Conservation (phyloP, 805 yeast species). For the Priceomyces castillae region DNA sequence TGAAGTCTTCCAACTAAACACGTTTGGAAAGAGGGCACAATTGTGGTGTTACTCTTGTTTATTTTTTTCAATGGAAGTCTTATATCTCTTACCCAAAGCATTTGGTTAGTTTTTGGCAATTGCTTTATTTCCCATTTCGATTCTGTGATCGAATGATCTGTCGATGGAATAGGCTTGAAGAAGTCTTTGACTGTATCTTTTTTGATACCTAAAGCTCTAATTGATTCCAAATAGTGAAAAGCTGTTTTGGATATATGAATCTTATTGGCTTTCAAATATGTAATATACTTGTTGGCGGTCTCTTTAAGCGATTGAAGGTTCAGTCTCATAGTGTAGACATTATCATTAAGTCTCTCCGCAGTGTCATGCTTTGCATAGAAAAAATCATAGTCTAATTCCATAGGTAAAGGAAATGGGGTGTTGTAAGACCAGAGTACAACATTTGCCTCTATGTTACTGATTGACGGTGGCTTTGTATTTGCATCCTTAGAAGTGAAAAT, state of each 20-base stretch:
- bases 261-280: conserved; percentile 34
- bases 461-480: conserved; percentile 29
- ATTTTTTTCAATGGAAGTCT: conserved; percentile 40
- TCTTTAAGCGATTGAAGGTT: conserved; percentile 37
- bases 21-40: conserved; percentile 61
- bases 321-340: conserved; percentile 29
- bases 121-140: conserved; percentile 29
- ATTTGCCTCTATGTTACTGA: conserved; percentile 32
- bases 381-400: conserved; percentile 39
- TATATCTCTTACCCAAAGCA: conserved; percentile 30
- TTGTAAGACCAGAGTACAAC: conserved; percentile 41
- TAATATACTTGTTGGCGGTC: conserved; percentile 29
- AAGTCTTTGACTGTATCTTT: conserved; percentile 40
- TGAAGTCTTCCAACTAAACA: conserved; percentile 62
- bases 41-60: conserved; percentile 45
- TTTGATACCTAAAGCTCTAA: conserved; percentile 36
- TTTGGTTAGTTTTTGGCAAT: conserved; percentile 5
- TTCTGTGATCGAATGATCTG: conserved; percentile 22
- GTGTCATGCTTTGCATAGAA: conserved; percentile 29
- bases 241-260: conserved; percentile 31
- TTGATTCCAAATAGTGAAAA: conserved; percentile 36
- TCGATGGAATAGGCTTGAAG: conserved; percentile 27
- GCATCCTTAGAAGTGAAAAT: conserved; percentile 25
- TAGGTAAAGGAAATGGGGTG: conserved; percentile 41
- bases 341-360: conserved; percentile 20